A percentile compares a stretch with the other conserved stretches of the same genome.
phyloP scores from a whole-genome alignment of 2,329 filamentous ascomycete genomes.

The Periconia sp. region DNA sequence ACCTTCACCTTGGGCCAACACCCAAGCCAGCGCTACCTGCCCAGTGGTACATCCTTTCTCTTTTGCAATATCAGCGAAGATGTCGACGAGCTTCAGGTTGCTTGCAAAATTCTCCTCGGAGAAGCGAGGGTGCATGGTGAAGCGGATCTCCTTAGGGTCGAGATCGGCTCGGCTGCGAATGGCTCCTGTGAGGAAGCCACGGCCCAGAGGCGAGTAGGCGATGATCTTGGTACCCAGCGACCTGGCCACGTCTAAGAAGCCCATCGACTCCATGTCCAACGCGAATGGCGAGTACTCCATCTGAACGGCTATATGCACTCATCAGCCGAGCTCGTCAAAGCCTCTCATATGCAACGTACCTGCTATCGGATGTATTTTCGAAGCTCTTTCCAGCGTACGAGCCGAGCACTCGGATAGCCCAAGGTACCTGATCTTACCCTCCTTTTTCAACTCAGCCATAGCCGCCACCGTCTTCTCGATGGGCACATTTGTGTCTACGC shows the following conservation, averaged over 20 bases:
- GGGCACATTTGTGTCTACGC: conserved; percentile 46
- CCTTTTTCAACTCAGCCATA: conserved; percentile 40
- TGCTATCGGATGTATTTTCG: conserved; percentile 49
- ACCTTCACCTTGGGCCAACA: conserved; percentile 33
- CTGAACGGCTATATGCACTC: too few relatives aligned
- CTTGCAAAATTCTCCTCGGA: conserved; percentile 33
- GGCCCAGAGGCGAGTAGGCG: conserved; percentile 39
- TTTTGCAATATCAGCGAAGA: conserved; percentile 22
- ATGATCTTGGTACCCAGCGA: conserved; percentile 43
- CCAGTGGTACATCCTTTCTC: conserved; percentile 59
- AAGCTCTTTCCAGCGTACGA: conserved; percentile 52
- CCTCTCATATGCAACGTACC: too few relatives aligned
- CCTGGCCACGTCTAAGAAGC: conserved; percentile 40
- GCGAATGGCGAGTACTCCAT: conserved; percentile 56
- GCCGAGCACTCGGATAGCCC: conserved; percentile 53
- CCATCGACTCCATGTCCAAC: conserved; percentile 47
- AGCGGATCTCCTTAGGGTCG: conserved; percentile 32
- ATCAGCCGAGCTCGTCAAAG: too few relatives aligned
- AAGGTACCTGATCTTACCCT: conserved; percentile 51
- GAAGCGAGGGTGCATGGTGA: conserved; percentile 45
- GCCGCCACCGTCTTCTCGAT: conserved; percentile 54
- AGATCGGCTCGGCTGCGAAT: conserved; percentile 51
- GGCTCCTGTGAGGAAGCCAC: conserved; percentile 18
- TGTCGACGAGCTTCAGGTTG: conserved; percentile 29
- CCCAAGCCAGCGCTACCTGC: conserved; percentile 57